Evolutionary conservation across 148 eudicot genomes (phyloP), one percentile per base, ranked within the genome.

Genomic region (Amaranthus hypochondriacus): DNA sequence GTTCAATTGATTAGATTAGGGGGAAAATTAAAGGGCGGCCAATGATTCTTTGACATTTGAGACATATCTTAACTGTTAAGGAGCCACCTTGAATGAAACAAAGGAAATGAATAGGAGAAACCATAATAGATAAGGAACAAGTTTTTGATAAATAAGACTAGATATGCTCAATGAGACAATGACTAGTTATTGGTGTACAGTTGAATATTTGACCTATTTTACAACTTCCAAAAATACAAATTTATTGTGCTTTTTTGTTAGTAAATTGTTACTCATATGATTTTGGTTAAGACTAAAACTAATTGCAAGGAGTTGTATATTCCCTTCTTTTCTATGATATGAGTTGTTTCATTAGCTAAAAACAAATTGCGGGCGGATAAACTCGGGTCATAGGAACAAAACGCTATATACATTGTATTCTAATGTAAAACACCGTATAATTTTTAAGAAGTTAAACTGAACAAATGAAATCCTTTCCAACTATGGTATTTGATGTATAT

Each of bases 401-500:
- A 28, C 39, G 39, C 39, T 28, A 28, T 28, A 28, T 28, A 28
- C 1, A 28, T 28, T 2, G 39, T 28, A 28, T 28, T 28, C 39
- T 28, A 28, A 28, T 28, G 39, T 28, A 28, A 28, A 28, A 28
- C 39, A 28, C 39, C 39, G 0, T 28, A 28, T 28, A 28, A 49
- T 15, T 5, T 10, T 4, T 66, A 15, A 48, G 39, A 47, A 28
- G 39, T 28, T 28, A 65, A 65, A 28, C 69, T 53, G n/a, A 56
- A 18, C 46, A 8, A 44, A 54, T 74, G 64, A 56, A 48, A 74
- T 15, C 55, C 63, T 47, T 58, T 68, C 5, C 69, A 12, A 67
- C 46, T 67, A 67, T 65, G 48, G 42, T 8, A 49, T 49, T 7
- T 28, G 39, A 28, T 28, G 39, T 21, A 67, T 71, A 55, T 66